These are phyloP conservation scores for Ophiocordyceps camponoti-leonardi DNA, from an alignment of 2,329 filamentous ascomycete genomes.

Conservation along the genomic window DNA sequence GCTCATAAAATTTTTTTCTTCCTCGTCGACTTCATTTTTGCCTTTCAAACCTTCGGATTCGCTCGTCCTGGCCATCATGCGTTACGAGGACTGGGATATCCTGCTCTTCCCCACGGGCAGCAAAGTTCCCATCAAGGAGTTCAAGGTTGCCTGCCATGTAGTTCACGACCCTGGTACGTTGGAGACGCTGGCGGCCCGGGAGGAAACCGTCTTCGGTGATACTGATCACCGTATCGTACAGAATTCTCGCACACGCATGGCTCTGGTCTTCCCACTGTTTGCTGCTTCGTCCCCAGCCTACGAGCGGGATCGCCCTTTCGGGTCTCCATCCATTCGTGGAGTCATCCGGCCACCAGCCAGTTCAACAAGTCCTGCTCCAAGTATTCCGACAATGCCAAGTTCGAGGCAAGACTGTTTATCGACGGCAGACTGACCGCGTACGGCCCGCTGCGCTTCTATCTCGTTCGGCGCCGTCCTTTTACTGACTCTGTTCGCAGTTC, in stretches of 20 bases:
- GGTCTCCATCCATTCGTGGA: conserved; percentile 63
- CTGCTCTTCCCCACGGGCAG: conserved; percentile 55
- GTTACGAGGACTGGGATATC: conserved; percentile 75
- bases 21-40: neutral
- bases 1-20: neutral
- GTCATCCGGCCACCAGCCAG: conserved; percentile 36
- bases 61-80: conserved; percentile 38
- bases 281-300: conserved; percentile 54
- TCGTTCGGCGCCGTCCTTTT: neutral
- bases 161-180: conserved; percentile 31
- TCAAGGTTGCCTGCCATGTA: conserved; percentile 61
- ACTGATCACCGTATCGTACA: conserved; percentile 7
- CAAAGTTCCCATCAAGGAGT: conserved; percentile 62
- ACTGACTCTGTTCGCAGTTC: conserved; percentile 22
- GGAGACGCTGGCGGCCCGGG: neutral
- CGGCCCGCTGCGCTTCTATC: neutral
- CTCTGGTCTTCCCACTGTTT: conserved; percentile 45
- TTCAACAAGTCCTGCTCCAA: conserved; percentile 38
- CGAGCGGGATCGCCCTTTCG: conserved; percentile 41
- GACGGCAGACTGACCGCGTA: conserved; percentile 50
- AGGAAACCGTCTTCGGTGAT: neutral
- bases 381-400: conserved; percentile 36
- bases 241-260: conserved; percentile 35
- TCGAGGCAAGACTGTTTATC: conserved; percentile 50
- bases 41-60: neutral